Evolutionary conservation across 768 basidiomycete genomes (phyloP).

Genomic region (Pleurotus tuber-regium): DNA sequence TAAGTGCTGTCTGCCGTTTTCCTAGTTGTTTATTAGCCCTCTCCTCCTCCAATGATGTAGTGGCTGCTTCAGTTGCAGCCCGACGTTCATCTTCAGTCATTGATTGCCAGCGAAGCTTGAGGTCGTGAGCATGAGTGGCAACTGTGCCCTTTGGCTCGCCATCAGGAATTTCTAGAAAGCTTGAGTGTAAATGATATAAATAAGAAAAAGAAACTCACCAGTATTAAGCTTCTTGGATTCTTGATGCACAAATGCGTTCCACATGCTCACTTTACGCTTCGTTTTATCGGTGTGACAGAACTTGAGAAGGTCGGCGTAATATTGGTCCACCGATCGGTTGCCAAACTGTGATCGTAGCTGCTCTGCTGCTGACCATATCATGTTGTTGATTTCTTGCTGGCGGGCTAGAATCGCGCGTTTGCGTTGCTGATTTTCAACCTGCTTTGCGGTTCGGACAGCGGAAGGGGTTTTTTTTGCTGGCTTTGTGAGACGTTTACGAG

Average conservation of each 20-base stretch:
- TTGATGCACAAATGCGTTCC: constrained; percentile 8
- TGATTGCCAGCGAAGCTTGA: constrained; percentile 6
- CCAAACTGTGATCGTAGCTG: background rate
- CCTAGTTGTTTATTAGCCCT: constrained; percentile 3
- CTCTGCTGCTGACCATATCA: background rate
- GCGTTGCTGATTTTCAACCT: background rate
- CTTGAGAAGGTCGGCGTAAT: background rate
- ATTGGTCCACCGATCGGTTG: background rate
- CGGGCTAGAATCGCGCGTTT: background rate
- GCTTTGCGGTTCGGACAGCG: background rate
- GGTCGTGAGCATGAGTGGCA: background rate
- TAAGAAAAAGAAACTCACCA: too few species aligned
- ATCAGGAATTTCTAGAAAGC: too few species aligned
- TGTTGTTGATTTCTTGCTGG: background rate
- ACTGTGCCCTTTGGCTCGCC: background rate
- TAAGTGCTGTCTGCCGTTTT: background rate
- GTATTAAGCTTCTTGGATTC: background rate
- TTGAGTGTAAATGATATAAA: too few species aligned
- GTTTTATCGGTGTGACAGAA: background rate
- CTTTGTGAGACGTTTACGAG: background rate
- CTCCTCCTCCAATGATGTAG: background rate
- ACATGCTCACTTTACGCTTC: background rate
- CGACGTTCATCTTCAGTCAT: constrained; percentile 9
- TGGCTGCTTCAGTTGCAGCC: constrained; percentile 3
- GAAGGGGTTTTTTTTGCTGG: background rate